Evolutionary conservation across 1,139 yeast genomes (phyloP).

Genomic region (Hansenula lynferdii): DNA sequence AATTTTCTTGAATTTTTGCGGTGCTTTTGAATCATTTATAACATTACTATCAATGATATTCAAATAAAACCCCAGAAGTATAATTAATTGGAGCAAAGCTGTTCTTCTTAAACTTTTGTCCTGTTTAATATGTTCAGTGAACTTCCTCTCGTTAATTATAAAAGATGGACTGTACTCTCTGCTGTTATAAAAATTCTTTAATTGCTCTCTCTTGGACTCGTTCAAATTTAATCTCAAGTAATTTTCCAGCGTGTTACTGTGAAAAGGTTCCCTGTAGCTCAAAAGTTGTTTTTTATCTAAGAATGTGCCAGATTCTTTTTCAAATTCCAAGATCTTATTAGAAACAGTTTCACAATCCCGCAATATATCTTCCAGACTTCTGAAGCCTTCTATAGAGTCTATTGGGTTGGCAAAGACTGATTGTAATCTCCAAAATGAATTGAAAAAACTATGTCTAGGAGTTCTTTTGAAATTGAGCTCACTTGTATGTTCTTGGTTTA

Average conservation of each 20-base stretch:
- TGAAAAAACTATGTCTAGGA: not conserved
- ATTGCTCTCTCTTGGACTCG: conserved; percentile 5
- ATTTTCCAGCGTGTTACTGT: conserved; percentile 2
- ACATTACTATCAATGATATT: not conserved
- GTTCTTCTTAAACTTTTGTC: conserved; percentile 14
- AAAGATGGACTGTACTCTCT: conserved; percentile 13
- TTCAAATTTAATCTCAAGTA: conserved; percentile 8
- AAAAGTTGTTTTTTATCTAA: too few relatives aligned
- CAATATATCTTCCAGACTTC: not conserved
- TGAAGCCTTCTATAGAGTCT: not conserved
- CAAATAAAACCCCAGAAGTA: conserved; percentile 6
- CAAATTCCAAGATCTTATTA: not conserved
- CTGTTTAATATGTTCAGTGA: conserved; percentile 11
- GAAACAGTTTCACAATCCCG: not conserved
- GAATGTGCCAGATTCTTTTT: too few relatives aligned
- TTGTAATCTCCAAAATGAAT: conserved; percentile 16
- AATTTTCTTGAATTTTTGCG: not conserved
- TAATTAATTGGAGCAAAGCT: conserved; percentile 8
- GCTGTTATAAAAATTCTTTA: conserved; percentile 8
- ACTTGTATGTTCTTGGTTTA: conserved; percentile 9
- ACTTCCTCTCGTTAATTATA: conserved; percentile 10
- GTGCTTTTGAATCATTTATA: not conserved
- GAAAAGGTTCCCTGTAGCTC: too few relatives aligned
- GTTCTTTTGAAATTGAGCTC: conserved; percentile 5
- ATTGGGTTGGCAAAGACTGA: conserved; percentile 11